Base-by-base conservation (phyloP, 2,329 filamentous ascomycete genomes). In the Parafenestella ontariensis region DNA sequence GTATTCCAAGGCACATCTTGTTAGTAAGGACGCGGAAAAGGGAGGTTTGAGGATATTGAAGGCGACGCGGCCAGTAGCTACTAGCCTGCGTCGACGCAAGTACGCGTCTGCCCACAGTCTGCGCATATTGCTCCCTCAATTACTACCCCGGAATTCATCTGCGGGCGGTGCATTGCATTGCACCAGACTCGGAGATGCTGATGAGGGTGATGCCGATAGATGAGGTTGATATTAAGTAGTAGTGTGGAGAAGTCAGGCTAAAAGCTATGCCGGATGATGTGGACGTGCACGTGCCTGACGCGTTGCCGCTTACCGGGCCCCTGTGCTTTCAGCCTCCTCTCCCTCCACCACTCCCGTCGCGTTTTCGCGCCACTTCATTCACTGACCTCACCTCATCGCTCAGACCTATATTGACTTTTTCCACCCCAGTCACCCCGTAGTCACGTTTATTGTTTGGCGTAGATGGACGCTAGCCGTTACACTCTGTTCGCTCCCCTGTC, bases 241-340 rank as follows among this genome's bases (percentile, higher is more conserved):
- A 60, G 63, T 54, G 64, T 61, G 50, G 64, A 59, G 46, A 9
- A 43, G 69, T 66, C 61, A 73, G 69, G 70, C 69, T 73, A 71
- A 72, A 72, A 46, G 49, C 45, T 48, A 47, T 54, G 52, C 59
- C 54, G 65, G 54, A 39, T 42, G 59, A 56, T 64, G 34, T 45
- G 49, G n/a, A n/a, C 54, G 49, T 40, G 63, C 69, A 68, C 63
- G 56, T 64, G 34, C 61, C 54, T n/a, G 13, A 40, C 31, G 31
- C 31, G 31, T 17, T 17, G 31, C 36, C 40, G 36, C 54, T 56
- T 59, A 36, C 50, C 52, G 48, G 28, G 44, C 54, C 59, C 49
- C 15, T 8, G 7, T 31, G 11, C 28, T 17, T 58, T 68, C 66
- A 70, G 67, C 69, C 68, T 70, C 67, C 46, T 48, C 49, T 46